phyloP scores from a whole-genome alignment of 768 basidiomycete species.

The Hygrocybe coccinea region DNA sequence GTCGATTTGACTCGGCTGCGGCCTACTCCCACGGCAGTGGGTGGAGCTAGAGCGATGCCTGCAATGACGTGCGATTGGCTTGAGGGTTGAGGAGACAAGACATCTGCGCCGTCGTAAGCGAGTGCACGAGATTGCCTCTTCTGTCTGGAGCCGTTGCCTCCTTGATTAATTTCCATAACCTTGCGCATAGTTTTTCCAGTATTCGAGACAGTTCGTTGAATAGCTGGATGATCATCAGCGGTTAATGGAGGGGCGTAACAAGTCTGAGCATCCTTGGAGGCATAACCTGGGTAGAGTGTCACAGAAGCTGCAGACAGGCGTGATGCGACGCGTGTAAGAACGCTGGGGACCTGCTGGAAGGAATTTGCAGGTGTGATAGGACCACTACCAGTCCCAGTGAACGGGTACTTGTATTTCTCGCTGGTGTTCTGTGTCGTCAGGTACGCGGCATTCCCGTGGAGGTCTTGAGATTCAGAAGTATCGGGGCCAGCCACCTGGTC shows the following conservation, averaged over 20 bases:
- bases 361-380: slow-evolving; percentile 20
- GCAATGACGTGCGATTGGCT: slow-evolving; percentile 23
- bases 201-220: slow-evolving; percentile 34
- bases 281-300: slow-evolving; percentile 46
- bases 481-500: slow-evolving; percentile 7
- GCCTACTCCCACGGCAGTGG: slow-evolving; percentile 36
- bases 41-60: slow-evolving; percentile 24
- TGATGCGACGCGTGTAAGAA: slow-evolving; percentile 34
- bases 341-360: slow-evolving; percentile 40
- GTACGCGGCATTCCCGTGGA: slow-evolving; percentile 6
- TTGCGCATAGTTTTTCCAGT: slow-evolving; percentile 26
- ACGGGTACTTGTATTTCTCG: slow-evolving; percentile 16
- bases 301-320: slow-evolving; percentile 42
- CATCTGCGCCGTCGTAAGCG: slow-evolving; percentile 54
- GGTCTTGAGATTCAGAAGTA: slow-evolving; percentile 9
- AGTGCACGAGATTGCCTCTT: slow-evolving; percentile 34
- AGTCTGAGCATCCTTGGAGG: slow-evolving; percentile 28
- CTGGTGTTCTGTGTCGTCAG: not conserved
- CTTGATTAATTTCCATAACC: not conserved
- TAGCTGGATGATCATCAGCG: slow-evolving; percentile 38
- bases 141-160: not conserved
- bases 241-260: slow-evolving; percentile 36
- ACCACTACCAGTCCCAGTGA: slow-evolving; percentile 22
- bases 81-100: slow-evolving; percentile 36
- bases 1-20: slow-evolving; percentile 66